Base-by-base conservation (phyloP, 2,329 filamentous ascomycete species). In the Didymellaceae sp. region DNA sequence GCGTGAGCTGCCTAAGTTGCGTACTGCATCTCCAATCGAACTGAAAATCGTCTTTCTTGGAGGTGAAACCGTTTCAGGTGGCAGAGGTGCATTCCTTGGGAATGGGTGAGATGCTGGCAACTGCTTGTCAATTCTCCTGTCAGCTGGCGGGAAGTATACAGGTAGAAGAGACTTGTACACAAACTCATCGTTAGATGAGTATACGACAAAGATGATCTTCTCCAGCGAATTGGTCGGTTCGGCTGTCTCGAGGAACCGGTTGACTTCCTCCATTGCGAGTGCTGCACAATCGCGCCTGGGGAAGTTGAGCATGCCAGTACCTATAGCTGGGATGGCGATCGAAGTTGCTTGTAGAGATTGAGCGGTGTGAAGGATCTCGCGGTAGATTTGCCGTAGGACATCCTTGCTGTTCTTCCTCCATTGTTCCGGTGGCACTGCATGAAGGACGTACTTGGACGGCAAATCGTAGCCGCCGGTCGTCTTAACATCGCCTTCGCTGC, bases 211-310 rank as follows among this genome's bases (percentile, higher is more conserved):
- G 14, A 68, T 55, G 16, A 73, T 70, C 42, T 66, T 71, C 31
- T 66, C 60, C 3, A 71, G 42, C 11, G 47, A 6, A 18, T 40
- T 65, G 4, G 34, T 61, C 2, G 55, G 44, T 16, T 65, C 58
- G 4, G 45, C 45, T 0, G 60, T 55, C 33, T 71, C 66, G 1
- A 73, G 48, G 25, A 68, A 73, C 1, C 57, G 53, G 25, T 68
- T 66, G 3, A 71, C 59, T 50, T 72, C 70, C 35, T 69, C 66
- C 45, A 73, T 59, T 1, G 69, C 69, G 13, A 72, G 38, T 0
- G 65, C 52, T n/a, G 66, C 66, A 14, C 57, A 59, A 30, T 70
- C 67, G 7, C 59, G 59, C 14, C 48, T 32, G 11, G 68, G 69
- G 34, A 65, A 69, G 6, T 60, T 63, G 4, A 68, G 54, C 54